phyloP scores from a whole-genome alignment of 495 filamentous ascomycete genomes.

The Sordaria brevicollis region DNA sequence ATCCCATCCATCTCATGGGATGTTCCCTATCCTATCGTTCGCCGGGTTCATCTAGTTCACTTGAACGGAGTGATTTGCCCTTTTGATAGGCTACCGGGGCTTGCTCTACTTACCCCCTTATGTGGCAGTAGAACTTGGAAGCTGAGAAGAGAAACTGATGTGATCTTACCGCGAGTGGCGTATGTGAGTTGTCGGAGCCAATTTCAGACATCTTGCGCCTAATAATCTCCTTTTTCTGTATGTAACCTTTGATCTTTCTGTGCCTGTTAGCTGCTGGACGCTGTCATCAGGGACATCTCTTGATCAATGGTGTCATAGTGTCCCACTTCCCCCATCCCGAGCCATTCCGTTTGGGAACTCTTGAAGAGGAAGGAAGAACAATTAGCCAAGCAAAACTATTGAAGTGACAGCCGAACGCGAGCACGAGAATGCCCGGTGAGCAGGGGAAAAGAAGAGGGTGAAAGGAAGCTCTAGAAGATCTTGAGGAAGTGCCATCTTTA shows the following conservation, averaged over 20 bases:
- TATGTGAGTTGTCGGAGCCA: background rate
- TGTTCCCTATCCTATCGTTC: background rate
- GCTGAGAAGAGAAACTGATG: background rate
- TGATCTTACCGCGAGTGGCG: background rate
- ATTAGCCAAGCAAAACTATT: background rate
- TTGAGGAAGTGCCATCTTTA: background rate
- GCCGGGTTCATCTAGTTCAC: background rate
- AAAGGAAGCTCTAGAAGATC: background rate
- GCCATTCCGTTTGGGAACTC: background rate
- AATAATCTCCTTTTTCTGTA: background rate
- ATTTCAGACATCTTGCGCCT: background rate
- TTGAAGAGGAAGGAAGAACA: background rate
- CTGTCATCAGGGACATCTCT: background rate
- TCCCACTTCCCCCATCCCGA: background rate
- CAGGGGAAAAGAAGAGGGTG: background rate
- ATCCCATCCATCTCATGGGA: background rate
- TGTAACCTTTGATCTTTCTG: background rate
- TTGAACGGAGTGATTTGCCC: background rate
- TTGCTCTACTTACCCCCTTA: too few relatives aligned
- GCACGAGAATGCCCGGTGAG: background rate
- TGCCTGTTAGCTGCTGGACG: background rate
- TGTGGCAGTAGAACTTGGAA: too few relatives aligned
- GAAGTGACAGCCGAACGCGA: background rate
- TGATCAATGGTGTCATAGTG: background rate
- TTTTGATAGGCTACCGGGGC: background rate